Base-by-base conservation (phyloP, 2,329 filamentous ascomycete genomes). In the Metarhizium humberi region DNA sequence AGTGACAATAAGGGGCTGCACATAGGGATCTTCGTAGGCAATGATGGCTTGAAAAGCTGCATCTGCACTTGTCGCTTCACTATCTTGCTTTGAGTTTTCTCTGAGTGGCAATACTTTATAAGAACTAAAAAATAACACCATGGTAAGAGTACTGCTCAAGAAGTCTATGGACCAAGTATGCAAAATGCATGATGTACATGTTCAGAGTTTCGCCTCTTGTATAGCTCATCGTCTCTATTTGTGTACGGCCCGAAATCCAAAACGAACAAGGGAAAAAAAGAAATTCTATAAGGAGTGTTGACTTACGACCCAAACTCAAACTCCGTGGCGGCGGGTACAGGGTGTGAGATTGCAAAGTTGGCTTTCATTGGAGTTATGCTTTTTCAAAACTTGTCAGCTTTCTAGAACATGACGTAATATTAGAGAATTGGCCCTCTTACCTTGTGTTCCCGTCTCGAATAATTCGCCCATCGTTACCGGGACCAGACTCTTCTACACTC, bases 381-480 rank as follows among this genome's bases (percentile, higher is more conserved):
- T 65, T 34, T 3, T 34, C 36, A 18, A 16, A 43, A 3, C 18
- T 48, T 11, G 49, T 54, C 30, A 54, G 55, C 43, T 43, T 20
- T 25, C 16, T 16, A 42, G 34, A 3, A 13, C 29, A 11, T 43
- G 11, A n/a, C 11, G 16, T 14, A 4, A 16, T 8, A 34, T n/a
- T 6, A 4, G 29, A 48, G 36, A 10, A 16, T 40, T 45, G n/a
- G 6, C n/a, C 14, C 34, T 72, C 76, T 64, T 73, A 90, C 88
- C 89, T 94, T 13, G 92, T 95, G 70, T 87, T 84, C 32, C 90
- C 90, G 67, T 95, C 85, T 68, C 88, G 87, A 29, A 99, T 89
- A 40, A 86, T 86, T 90, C 92, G 96, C 6, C 92, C 94, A 71
- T 99, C 94, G 66, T 90, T 95, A 3, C 91, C 91, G 4, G 89